Conservation (phyloP, 2,329 filamentous ascomycete genomes). For the Cladosporium sp. region DNA sequence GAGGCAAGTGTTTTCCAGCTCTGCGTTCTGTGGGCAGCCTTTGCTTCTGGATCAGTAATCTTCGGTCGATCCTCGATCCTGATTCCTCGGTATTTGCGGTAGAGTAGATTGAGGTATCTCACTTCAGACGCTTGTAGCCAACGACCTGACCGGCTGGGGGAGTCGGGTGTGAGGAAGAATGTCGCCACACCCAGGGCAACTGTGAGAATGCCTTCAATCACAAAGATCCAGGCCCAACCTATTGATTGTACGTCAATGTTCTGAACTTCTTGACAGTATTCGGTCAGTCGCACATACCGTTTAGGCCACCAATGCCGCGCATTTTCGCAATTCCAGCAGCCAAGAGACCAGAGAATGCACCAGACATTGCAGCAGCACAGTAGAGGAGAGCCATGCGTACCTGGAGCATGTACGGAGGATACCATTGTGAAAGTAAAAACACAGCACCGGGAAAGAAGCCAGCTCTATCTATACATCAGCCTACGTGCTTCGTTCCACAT, state of each 20-base stretch:
- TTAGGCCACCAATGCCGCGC: slow-evolving; percentile 32
- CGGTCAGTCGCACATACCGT: neutral
- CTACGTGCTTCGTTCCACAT: neutral
- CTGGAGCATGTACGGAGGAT: slow-evolving; percentile 13
- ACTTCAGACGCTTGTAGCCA: slow-evolving; percentile 62
- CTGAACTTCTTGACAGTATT: slow-evolving; percentile 43
- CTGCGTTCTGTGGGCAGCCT: neutral
- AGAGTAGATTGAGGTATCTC: slow-evolving; percentile 62
- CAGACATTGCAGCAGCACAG: slow-evolving; percentile 16
- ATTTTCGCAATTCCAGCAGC: slow-evolving; percentile 30
- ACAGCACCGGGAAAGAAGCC: slow-evolving; percentile 1
- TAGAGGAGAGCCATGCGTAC: slow-evolving; percentile 20
- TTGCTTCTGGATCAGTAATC: slow-evolving; percentile 11
- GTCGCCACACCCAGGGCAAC: slow-evolving; percentile 36
- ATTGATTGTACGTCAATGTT: neutral
- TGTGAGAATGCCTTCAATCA: neutral
- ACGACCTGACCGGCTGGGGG: slow-evolving; percentile 40
- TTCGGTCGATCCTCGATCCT: slow-evolving; percentile 4
- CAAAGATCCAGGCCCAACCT: neutral
- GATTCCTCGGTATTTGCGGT: slow-evolving; percentile 53
- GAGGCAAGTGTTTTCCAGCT: neutral
- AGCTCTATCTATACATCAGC: neutral
- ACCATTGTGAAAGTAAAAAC: slow-evolving; percentile 16
- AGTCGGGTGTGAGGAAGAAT: slow-evolving; percentile 51
- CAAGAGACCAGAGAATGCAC: slow-evolving; percentile 22